Evolutionary conservation across 345 rosid genomes (phyloP).

Genomic region (Camelina hispida): DNA sequence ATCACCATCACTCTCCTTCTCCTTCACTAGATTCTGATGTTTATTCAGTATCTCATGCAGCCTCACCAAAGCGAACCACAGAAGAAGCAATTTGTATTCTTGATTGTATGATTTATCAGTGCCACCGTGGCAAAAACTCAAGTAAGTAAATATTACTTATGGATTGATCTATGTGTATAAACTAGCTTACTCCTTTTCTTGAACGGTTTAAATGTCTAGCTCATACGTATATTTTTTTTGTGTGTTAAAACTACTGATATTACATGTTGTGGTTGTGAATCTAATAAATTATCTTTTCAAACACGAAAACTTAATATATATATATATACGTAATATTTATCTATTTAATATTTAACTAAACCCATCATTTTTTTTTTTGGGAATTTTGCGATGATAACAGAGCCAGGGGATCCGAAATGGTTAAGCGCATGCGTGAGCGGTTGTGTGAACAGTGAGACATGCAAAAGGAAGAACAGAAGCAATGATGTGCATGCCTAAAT

Average conservation of each 20-base stretch:
- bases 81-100: background rate
- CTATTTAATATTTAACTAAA: background rate
- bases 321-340: background rate
- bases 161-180: background rate
- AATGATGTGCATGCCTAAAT: background rate
- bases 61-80: background rate
- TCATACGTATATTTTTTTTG: background rate
- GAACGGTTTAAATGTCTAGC: constrained; percentile 1
- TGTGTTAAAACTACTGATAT: background rate
- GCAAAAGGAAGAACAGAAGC: background rate
- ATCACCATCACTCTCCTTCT: constrained; percentile 19
- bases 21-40: background rate
- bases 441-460: background rate
- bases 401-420: background rate
- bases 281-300: background rate
- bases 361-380: background rate
- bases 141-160: background rate
- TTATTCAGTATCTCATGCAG: background rate
- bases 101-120: background rate
- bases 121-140: background rate
- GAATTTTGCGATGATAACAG: background rate
- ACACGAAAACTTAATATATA: background rate
- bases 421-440: background rate
- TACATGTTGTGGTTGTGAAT: background rate
- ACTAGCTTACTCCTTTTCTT: background rate